A percentile compares a stretch with the other conserved stretches of the same genome.
Conservation (phyloP, 2,329 filamentous ascomycete genomes). For the Talaromyces atroroseus region DNA sequence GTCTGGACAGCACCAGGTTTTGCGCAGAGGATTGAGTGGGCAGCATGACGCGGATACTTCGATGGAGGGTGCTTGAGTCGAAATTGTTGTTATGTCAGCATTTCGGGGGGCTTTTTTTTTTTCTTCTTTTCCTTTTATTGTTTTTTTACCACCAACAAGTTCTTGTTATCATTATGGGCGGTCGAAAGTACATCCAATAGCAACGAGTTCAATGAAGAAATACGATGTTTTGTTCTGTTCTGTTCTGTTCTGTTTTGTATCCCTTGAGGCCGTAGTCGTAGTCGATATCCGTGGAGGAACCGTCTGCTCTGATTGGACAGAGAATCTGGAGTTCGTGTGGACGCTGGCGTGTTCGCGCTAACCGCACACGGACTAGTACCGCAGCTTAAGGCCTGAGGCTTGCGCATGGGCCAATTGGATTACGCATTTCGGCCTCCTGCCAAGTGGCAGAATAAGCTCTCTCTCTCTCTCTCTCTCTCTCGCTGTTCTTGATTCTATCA, state of each 20-base stretch:
- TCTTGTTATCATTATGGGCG: not conserved
- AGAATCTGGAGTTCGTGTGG: no score
- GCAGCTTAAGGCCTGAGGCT: not conserved
- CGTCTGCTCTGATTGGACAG: no score
- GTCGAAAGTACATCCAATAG: not conserved
- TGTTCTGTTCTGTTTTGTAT: no score
- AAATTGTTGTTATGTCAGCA: not conserved
- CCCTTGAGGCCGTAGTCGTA: no score
- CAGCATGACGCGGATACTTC: not conserved
- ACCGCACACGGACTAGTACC: no score
- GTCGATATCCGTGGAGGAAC: no score
- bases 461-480: not conserved
- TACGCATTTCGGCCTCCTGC: not conserved
- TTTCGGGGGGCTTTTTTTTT: not conserved
- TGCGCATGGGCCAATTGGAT: not conserved
- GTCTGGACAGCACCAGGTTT: conserved; percentile 8
- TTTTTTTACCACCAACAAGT: not conserved
- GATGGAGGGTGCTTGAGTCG: not conserved
- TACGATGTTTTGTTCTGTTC: not conserved
- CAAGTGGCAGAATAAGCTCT: not conserved
- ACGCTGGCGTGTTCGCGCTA: no score
- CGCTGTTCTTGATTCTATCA: no score
- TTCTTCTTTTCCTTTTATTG: no score
- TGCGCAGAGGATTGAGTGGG: not conserved
- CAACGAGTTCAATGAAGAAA: not conserved